These are phyloP conservation scores for Bondarzewia mesenterica DNA, from an alignment of 1,284 basidiomycete genomes.

Conservation along the genomic window DNA sequence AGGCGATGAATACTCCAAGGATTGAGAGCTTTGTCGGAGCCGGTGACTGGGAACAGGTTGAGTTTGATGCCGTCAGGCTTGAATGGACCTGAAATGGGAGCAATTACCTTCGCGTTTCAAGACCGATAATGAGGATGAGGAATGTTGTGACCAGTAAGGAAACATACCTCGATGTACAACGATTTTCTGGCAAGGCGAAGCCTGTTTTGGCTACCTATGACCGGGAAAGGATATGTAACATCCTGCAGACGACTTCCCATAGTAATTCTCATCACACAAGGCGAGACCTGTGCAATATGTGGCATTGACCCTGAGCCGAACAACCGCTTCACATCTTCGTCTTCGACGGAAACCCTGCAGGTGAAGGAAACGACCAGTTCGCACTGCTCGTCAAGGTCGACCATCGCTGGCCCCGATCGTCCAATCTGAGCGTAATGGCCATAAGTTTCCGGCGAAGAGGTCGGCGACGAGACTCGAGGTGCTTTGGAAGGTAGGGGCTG, in stretches of 20 bases:
- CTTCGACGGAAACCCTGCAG: not conserved
- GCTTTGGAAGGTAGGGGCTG: not conserved
- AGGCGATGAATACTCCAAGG: constrained; percentile 35
- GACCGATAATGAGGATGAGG: no score
- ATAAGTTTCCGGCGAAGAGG: not conserved
- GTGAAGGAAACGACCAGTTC: constrained; percentile 12
- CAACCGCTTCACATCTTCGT: not conserved
- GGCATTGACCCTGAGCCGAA: not conserved
- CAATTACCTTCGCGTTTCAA: constrained; percentile 19
- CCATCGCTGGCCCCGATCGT: not conserved
- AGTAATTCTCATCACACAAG: constrained; percentile 23
- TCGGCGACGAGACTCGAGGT: not conserved
- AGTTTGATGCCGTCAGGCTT: constrained; percentile 18
- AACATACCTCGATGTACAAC: not conserved
- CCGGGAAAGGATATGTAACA: constrained; percentile 26
- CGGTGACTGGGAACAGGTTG: constrained; percentile 26
- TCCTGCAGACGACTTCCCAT: constrained; percentile 20
- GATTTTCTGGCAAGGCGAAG: constrained; percentile 18
- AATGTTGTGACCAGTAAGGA: not conserved
- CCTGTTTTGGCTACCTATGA: constrained; percentile 23
- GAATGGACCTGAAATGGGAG: constrained; percentile 18
- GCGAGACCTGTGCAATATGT: constrained; percentile 21
- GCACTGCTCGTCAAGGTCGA: constrained; percentile 25
- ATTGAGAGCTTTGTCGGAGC: constrained; percentile 13
- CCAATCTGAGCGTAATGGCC: not conserved